Base-by-base conservation (phyloP, 164 flowering plant genomes). In the Vitis labrusca region DNA sequence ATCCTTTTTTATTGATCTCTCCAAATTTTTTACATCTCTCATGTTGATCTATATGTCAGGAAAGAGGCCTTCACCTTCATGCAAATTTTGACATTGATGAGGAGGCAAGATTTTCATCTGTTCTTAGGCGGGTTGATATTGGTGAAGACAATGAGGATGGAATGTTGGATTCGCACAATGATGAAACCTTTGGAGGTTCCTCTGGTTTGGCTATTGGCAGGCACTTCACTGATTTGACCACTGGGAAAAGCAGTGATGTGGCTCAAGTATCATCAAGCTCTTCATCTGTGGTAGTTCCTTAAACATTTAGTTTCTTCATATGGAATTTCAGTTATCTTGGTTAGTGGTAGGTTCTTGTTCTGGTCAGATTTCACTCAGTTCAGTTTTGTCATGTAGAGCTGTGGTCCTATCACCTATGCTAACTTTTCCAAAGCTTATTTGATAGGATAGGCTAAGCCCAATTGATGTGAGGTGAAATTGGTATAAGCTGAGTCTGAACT, bases 101-200 rank as follows among this genome's bases (percentile, higher is more conserved):
- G 78, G 99, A 93, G 81, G 81, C 93, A 37, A 85, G 90, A 79
- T 93, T 71, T 76, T 93, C 98, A n/a, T 87, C 98, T 8, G 98
- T 23, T 23, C 27, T 96, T 66, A 80, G 89, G 69, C 80, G 67
- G 11, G 74, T 77, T 67, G 90, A 87, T 72, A 92, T 90, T 70
- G 80, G 91, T 80, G 93, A 86, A 59, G 95, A 86, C 57, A 66
- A 74, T 70, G 97, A 85, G 67, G 94, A 89, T 50, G 69, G 73
- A 17, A 10, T 72, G 56, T 76, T 85, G 64, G 87, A 91, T 80
- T 77, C 88, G 23, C 74, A 47, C 17, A 89, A 88, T 75, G 64
- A 50, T 71, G 93, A 91, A 71, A 93, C 97, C 55, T 93, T 93
- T 82, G 97, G 96, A 52, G 85, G 53, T 74, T 73, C 83, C 13